Conservation (phyloP, 2,329 filamentous ascomycete genomes). For the Cytospora chrysosperma region DNA sequence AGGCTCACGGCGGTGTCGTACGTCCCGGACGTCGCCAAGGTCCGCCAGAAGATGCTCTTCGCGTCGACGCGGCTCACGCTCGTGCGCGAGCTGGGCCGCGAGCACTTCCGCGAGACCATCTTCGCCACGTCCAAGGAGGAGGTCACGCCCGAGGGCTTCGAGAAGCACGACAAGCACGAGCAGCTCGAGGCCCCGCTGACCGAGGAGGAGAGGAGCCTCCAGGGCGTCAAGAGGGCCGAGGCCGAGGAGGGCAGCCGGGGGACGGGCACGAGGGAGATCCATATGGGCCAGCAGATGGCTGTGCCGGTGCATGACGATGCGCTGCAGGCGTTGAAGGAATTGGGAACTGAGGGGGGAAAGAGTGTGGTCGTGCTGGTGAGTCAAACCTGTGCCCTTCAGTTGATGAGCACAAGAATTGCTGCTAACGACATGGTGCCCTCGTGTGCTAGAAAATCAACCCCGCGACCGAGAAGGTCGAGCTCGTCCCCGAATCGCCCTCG, state of each 20-base stretch:
- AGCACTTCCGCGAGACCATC: conserved; percentile 74
- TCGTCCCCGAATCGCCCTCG: conserved; percentile 54
- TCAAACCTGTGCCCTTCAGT: conserved; percentile 20
- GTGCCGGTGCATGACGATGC: conserved; percentile 64
- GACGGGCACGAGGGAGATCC: conserved; percentile 59
- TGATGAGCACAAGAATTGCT: not conserved
- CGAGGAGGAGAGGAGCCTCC: conserved; percentile 88
- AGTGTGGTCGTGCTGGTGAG: conserved; percentile 66
- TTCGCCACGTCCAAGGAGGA: conserved; percentile 71
- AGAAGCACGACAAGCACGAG: conserved; percentile 68
- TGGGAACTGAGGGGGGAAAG: conserved; percentile 52
- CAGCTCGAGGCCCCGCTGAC: conserved; percentile 69
- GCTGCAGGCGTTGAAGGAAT: conserved; percentile 58
- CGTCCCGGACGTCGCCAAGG: conserved; percentile 74
- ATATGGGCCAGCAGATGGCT: conserved; percentile 55
- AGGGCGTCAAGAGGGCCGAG: conserved; percentile 97
- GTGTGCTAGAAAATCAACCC: conserved; percentile 69
- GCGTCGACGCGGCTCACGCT: conserved; percentile 74
- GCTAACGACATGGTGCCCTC: conserved; percentile 14
- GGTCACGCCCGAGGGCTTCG: conserved; percentile 67
- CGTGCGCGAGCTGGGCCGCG: conserved; percentile 72
- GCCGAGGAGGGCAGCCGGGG: conserved; percentile 67
- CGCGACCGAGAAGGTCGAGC: conserved; percentile 65
- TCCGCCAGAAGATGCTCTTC: conserved; percentile 85
- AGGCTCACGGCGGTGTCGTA: conserved; percentile 71